A percentile compares a stretch with the other conserved stretches of the same genome.
Evolutionary conservation across 192 early-diverging fungal species (phyloP).

Genomic region (Paraglomus occultum): DNA sequence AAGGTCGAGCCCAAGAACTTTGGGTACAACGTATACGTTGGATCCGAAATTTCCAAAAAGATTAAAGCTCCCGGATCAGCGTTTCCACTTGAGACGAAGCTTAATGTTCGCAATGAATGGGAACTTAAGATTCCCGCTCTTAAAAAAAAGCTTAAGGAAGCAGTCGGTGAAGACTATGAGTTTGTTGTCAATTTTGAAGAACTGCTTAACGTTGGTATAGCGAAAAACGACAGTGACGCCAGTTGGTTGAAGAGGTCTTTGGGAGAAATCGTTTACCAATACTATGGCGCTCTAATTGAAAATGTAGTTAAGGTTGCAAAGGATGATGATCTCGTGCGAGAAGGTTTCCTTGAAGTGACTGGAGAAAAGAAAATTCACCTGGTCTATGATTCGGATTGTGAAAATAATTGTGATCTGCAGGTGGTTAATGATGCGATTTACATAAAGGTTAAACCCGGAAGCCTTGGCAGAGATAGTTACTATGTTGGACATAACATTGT

Average conservation of each 20-base stretch:
- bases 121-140: slow-evolving; percentile 4
- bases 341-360: slow-evolving; percentile 4
- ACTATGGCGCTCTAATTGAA: slow-evolving; percentile 1
- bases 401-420: neutral
- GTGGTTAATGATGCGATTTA: slow-evolving; percentile 6
- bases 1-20: neutral
- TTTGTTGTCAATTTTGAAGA: slow-evolving; percentile 22
- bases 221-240: neutral
- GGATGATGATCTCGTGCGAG: slow-evolving; percentile 23
- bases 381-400: neutral
- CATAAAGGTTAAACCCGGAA: neutral
- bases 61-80: slow-evolving; percentile 12
- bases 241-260: neutral
- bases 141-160: slow-evolving; percentile 20
- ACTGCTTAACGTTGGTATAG: neutral
- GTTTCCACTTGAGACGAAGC: slow-evolving; percentile 3
- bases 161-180: slow-evolving; percentile 4
- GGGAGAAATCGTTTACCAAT: slow-evolving; percentile 1
- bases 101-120: slow-evolving; percentile 20
- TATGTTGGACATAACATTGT: slow-evolving; percentile 15
- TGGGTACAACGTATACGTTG: neutral
- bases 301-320: slow-evolving; percentile 11
- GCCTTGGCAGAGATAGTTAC: neutral
- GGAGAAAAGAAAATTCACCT: slow-evolving; percentile 13
- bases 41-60: slow-evolving; percentile 9